Evolutionary conservation across 306 rosid species (phyloP), one percentile per base, ranked within the genome.

Genomic region (Pterocarpus santalinus): DNA sequence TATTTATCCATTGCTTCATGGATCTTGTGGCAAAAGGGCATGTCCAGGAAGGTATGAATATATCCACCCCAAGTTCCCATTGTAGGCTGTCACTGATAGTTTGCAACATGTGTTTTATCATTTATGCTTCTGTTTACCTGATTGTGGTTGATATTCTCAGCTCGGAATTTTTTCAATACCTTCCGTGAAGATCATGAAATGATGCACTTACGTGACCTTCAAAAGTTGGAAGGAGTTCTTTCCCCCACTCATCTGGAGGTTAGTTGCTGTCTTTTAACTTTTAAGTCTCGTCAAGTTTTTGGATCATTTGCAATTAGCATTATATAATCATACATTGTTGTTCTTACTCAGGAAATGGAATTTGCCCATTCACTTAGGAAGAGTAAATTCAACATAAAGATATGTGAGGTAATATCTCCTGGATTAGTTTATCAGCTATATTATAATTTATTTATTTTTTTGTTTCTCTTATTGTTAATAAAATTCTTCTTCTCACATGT

Each of bases 11-110:
- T 73, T 92, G 97, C 82, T 96, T 93, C 82, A 93, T 96, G 97
- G 99, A 93, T 82, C 94, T 93, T n/a, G 95, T 96, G 52, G 99
- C 97, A 3, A 92, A 92, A 76, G 97, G 99, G 79, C 97, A 96
- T 81, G 71, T 90, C 84, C 98, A 93, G 80, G 99, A 92, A 88
- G 98, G 99, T 93, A 70, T 35, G 3, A 35, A 51, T 80, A 39
- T 28, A n/a, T 56, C 7, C 34, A 53, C 30, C n/a, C 28, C 9
- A 65, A 65, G 28, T 71, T 68, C 33, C 34, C 13, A 33, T 38
- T 65, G 46, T 43, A 35, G 76, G 22, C 41, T 7, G 7, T 56
- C 22, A 7, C 33, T 76, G 72, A 79, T 33, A 73, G 61, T 17
- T 8, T 41, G 56, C 32, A 14, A 13, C 28, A 17, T 15, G 47